Percentiles rank a stretch among this genome's conserved stretches.
These are phyloP conservation scores for Trypanosoma vivax DNA, from an alignment of 208 protist species.

Conservation along the genomic window DNA sequence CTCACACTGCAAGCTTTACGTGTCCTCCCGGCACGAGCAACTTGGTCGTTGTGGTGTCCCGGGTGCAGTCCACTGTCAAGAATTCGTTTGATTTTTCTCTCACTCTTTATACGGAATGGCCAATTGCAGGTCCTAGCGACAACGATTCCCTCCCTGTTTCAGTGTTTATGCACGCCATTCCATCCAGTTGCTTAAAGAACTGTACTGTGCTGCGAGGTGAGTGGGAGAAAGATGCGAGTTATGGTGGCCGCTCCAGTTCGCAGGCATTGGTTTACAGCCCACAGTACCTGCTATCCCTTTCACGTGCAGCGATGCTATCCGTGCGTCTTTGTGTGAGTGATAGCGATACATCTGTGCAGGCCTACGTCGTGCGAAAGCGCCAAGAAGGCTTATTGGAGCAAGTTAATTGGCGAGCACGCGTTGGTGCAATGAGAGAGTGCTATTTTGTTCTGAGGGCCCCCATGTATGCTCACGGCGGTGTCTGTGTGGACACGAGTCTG, in stretches of 20 bases:
- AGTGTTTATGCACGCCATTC: constrained; percentile 81
- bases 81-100: constrained; percentile 66
- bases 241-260: constrained; percentile 49
- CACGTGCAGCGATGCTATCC: constrained; percentile 45
- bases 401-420: constrained; percentile 25
- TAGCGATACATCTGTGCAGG: constrained; percentile 7
- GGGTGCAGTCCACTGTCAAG: constrained; percentile 31
- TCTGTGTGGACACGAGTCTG: constrained; percentile 59
- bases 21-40: constrained; percentile 64
- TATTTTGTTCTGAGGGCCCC: constrained; percentile 45
- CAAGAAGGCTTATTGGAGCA: not conserved
- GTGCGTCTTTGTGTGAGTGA: constrained; percentile 22
- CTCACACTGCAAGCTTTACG: constrained; percentile 75
- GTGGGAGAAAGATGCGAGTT: constrained; percentile 71
- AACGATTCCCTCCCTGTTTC: constrained; percentile 21
- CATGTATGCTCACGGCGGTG: constrained; percentile 54
- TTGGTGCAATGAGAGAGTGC: constrained; percentile 38
- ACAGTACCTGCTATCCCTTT: constrained; percentile 46
- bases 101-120: constrained; percentile 78
- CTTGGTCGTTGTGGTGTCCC: constrained; percentile 59
- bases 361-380: constrained; percentile 19
- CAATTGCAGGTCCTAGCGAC: constrained; percentile 35
- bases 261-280: constrained; percentile 70
- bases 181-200: constrained; percentile 35
- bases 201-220: constrained; percentile 29